These are phyloP conservation scores for Yamadazyma sp. DNA, from an alignment of 1,139 yeast species.

Conservation along the genomic window DNA sequence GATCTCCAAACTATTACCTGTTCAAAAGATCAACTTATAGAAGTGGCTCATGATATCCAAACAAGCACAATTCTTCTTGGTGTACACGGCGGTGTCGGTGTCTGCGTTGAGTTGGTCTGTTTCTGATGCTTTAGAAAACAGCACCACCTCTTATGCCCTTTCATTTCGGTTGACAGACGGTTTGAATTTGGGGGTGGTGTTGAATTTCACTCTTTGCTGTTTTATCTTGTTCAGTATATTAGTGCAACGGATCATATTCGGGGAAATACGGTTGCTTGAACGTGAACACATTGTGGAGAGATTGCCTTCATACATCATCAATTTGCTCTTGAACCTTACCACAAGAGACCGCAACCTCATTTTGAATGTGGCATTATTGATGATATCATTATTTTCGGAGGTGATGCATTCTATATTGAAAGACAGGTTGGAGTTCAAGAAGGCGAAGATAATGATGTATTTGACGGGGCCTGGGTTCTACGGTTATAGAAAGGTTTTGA, in stretches of 20 bases:
- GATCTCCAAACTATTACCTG: not conserved
- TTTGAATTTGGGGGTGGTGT: slow-evolving; percentile 29
- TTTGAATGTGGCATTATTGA: slow-evolving; percentile 42
- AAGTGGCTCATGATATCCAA: slow-evolving; percentile 6
- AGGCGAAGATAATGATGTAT: slow-evolving; percentile 33
- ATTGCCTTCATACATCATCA: slow-evolving; percentile 57
- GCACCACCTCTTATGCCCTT: slow-evolving; percentile 29
- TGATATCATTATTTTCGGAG: slow-evolving; percentile 54
- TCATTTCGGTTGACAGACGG: slow-evolving; percentile 37
- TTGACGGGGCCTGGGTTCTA: slow-evolving; percentile 28
- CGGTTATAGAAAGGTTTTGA: slow-evolving; percentile 30
- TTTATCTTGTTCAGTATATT: slow-evolving; percentile 41
- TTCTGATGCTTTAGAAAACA: slow-evolving; percentile 23
- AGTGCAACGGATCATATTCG: slow-evolving; percentile 60
- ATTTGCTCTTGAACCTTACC: slow-evolving; percentile 63
- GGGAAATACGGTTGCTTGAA: slow-evolving; percentile 73
- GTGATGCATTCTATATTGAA: slow-evolving; percentile 73
- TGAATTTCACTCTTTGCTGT: slow-evolving; percentile 33
- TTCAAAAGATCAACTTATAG: not conserved
- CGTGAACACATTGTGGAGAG: slow-evolving; percentile 73
- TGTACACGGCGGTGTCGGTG: slow-evolving; percentile 26
- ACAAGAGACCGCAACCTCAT: slow-evolving; percentile 49
- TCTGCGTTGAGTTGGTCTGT: slow-evolving; percentile 28
- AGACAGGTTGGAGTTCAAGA: slow-evolving; percentile 61
- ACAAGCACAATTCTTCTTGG: slow-evolving; percentile 22